Base-by-base conservation (phyloP, 176 grass and related monocot genomes). In the Carex scoparia region DNA sequence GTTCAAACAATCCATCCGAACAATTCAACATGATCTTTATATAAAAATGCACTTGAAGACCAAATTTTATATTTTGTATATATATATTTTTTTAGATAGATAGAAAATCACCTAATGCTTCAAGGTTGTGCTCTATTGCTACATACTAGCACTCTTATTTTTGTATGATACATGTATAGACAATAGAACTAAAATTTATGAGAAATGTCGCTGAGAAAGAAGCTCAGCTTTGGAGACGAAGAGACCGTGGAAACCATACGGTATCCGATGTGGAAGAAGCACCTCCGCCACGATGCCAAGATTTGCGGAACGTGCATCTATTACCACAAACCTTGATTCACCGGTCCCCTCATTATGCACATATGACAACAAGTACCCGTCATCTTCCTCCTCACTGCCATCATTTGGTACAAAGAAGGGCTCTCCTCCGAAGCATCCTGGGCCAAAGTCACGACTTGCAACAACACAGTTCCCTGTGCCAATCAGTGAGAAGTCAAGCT, bases 241-340 rank as follows among this genome's bases (percentile, higher is more conserved):
- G 18, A 94, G 77, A 46, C 94, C 94, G 53, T 97, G 94, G 90
- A 97, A 97, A 27, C 92, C 94, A 70, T 97, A 97, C 8, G 94
- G 92, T 19, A 97, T 87, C 7, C 94, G 92, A 1, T 46, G 46
- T 0, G 94, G 94, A 64, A 97, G 87, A 70, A 86, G 16, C 82
- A 97, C 94, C 84, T 94, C 92, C 0, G 94, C 94, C 51, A 97
- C 91, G 5, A 94, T 87, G 27, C 94, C 84, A 60, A 93, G 86
- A 16, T 82, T 58, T 13, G 89, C 82, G 54, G 92, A 87, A 68
- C 86, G 87, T 1, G 94, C 92, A 85, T 97, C 92, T 89, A 97
- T 94, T 46, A 94, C 89, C 66, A 97, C 84, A 58, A 97, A 97
- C 19, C 23, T 79, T 58, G 90, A 89, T 15, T 94, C 86, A 1